Conservation (phyloP, 441 rosid species). For the Francoa sonchifolia region DNA sequence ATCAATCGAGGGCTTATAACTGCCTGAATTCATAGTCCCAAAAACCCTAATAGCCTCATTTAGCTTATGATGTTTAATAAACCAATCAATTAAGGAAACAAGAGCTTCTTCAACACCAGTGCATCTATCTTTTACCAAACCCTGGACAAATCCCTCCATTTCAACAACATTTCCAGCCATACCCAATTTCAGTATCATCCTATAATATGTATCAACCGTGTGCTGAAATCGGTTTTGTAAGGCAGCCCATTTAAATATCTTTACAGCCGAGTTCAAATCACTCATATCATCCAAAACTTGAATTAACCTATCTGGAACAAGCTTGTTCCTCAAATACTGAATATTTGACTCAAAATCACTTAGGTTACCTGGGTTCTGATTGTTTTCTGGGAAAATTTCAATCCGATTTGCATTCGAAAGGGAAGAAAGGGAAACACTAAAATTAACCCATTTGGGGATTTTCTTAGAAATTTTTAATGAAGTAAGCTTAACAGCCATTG, state of each 20-base stretch:
- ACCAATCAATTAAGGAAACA: constrained; percentile 23
- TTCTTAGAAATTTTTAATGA: constrained; percentile 18
- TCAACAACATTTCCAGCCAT: constrained; percentile 33
- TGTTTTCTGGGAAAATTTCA: constrained; percentile 12
- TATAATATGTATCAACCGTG: constrained; percentile 27
- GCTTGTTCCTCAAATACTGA: constrained; percentile 21
- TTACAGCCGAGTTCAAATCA: constrained; percentile 28
- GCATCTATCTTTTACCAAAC: constrained; percentile 23
- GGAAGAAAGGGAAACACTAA: constrained; percentile 21
- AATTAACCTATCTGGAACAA: constrained; percentile 26
- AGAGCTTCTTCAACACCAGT: constrained; percentile 20
- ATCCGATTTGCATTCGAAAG: constrained; percentile 19
- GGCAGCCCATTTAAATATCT: constrained; percentile 43
- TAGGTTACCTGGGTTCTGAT: constrained; percentile 7
- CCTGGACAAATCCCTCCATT: constrained; percentile 29
- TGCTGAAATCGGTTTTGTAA: constrained; percentile 30
- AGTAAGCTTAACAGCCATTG: constrained; percentile 24
- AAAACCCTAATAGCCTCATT: constrained; percentile 31
- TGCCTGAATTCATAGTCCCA: constrained; percentile 23
- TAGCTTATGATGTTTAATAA: constrained; percentile 23
- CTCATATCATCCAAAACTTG: constrained; percentile 25
- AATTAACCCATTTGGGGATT: constrained; percentile 19
- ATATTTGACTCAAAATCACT: constrained; percentile 23
- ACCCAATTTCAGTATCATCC: constrained; percentile 42
- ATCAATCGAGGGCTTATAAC: constrained; percentile 22